Base-by-base conservation (phyloP, 257 asterid genomes). In the Haberlea rhodopensis region DNA sequence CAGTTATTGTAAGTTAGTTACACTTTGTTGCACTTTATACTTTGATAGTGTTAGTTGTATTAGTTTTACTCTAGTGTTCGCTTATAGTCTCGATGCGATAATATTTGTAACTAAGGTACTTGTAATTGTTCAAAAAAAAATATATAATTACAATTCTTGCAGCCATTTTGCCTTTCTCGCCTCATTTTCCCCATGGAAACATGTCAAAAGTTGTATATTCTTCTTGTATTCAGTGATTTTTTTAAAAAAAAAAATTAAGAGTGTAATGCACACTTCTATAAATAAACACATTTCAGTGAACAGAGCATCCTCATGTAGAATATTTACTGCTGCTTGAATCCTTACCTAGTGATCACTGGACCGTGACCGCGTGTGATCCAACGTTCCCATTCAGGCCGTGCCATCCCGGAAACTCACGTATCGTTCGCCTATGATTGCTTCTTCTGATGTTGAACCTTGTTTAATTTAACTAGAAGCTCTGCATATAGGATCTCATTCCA, bases 401-500 rank as follows among this genome's bases (percentile, higher is more conserved):
- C 49, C 19, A 15, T 13, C 51, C 51, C 15, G 16, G 51, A 43
- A 66, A 22, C 29, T 48, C 2, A 40, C 9, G 15, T 81, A 75
- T 28, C 60, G 10, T 75, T 69, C 21, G 70, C 61, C 34, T 68
- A 59, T 21, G 29, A 45, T 23, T 37, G 78, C 29, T 62, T 68
- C 62, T 53, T 67, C 53, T 73, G 74, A 19, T 15, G 51, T 15
- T 0, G 8, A 43, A 16, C 15, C 51, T 16, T 43, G 63, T 75
- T 43, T 25, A 67, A 22, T 67, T 72, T 80, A 26, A 79, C 75
- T 77, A 87, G 29, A 22, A 87, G 78, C 34, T 85, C 75, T 0
- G 94, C 82, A 20, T 81, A 87, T 0, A 87, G 81, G 62, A 87
- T 73, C 60, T 87, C 90, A 43, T 87, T 87, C 95, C 95, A 87